Base-by-base conservation (phyloP, 495 filamentous ascomycete species). In the Penicillium longicatenatum region DNA sequence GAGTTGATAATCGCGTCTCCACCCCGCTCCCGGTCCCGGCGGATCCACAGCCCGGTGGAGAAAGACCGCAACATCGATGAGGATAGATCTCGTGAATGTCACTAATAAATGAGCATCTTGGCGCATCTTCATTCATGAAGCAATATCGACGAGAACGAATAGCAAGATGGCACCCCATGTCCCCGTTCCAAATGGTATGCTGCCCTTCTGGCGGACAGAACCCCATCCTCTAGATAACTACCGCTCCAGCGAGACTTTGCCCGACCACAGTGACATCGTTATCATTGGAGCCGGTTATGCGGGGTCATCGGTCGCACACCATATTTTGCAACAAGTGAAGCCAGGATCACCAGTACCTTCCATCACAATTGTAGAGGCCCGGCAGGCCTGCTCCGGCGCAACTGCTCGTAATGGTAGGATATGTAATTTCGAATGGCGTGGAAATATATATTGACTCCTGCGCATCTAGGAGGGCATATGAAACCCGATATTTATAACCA, bases 311-410 rank as follows among this genome's bases (percentile, higher is more conserved):
- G 83, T 84, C 2, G 88, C 87, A 3, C 75, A 84, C 47, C 86
- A 86, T 59, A 74, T 92, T 17, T 62, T 77, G 22, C 69, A 80
- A 50, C 73, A 79, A 59, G 71, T 66, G 43, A 54, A 67, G 56
- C 59, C 66, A 0, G 60, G 77, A 29, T 79, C 70, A 9, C 55
- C 49, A n/a, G 45, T 57, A 0, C 66, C 66, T 17, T 70, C 65
- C 0, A 76, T 92, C 8, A 79, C 92, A 2, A 87, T 94, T 76
- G 71, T 96, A 4, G 91, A 96, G 70, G 90, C 90, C 14, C 78
- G 90, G 48, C 86, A 93, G 76, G 89, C 86, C 16, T 93, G 89
- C 67, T 92, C 82, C 71, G 90, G 91, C 4, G 91, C 91, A 17
- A 93, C 91, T 4, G 91, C 89, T 4, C 73, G 90, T 4, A 77